Percentiles rank a stretch among this genome's conserved stretches.
These are phyloP conservation scores for Skeletonema tropicum DNA, from an alignment of 108 stramenopile genomes.

Conservation along the genomic window DNA sequence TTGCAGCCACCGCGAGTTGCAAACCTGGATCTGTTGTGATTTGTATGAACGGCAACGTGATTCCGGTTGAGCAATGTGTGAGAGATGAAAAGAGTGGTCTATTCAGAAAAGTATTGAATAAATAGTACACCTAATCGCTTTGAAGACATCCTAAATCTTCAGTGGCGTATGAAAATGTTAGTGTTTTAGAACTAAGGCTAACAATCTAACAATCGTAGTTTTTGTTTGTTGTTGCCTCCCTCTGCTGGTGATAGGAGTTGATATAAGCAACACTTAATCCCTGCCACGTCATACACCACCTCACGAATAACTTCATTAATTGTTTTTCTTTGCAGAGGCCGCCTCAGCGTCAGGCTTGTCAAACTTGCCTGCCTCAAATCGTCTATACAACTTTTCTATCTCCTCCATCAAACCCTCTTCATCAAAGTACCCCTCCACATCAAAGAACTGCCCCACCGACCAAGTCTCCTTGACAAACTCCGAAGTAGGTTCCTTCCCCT, in stretches of 20 bases:
- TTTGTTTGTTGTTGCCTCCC: too few species aligned
- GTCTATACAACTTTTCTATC: conserved; percentile 64
- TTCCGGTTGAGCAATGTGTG: conserved; percentile 29
- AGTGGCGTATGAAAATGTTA: background rate
- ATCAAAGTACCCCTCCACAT: conserved; percentile 92
- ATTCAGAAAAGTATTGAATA: background rate
- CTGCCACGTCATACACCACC: background rate
- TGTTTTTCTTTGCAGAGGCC: conserved; percentile 16
- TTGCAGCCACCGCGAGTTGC: conserved; percentile 37
- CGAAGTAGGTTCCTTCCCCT: conserved; percentile 41
- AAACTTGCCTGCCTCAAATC: conserved; percentile 75
- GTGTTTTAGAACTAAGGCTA: background rate
- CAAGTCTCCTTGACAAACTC: conserved; percentile 75
- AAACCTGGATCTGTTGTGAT: conserved; percentile 23
- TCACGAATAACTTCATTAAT: background rate
- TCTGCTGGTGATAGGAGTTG: too few species aligned
- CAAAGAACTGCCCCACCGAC: conserved; percentile 92
- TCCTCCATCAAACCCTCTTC: conserved; percentile 74
- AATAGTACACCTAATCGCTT: too few species aligned
- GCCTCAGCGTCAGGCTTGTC: conserved; percentile 41
- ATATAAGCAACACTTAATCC: background rate
- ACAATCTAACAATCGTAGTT: background rate
- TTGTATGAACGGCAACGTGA: conserved; percentile 50
- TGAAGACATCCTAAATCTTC: background rate
- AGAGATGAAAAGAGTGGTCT: conserved; percentile 20